phyloP scores from a whole-genome alignment of 306 rosid genomes.

The Castanea sativa region DNA sequence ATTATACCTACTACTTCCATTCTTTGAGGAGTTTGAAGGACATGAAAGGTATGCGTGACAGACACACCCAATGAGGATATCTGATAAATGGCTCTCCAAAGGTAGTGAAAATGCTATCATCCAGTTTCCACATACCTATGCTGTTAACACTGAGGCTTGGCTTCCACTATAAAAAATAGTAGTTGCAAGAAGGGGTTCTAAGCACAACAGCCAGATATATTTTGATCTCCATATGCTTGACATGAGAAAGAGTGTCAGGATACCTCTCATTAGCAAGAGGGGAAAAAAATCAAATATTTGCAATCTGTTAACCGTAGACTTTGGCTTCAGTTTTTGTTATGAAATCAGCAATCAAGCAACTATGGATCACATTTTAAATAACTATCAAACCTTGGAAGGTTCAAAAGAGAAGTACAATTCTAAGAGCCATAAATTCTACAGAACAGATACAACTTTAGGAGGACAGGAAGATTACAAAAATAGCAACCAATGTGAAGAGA shows the following conservation, averaged over 20 bases:
- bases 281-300: neutral
- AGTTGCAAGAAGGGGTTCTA: neutral
- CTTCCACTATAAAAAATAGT: too few species aligned
- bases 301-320: neutral
- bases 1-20: neutral
- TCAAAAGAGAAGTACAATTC: neutral
- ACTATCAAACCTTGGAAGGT: neutral
- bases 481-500: neutral
- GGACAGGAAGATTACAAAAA: neutral
- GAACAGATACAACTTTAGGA: neutral
- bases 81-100: neutral
- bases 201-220: neutral
- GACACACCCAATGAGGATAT: neutral
- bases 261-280: neutral
- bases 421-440: neutral
- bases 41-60: neutral
- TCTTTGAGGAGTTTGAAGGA: neutral
- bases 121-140: neutral
- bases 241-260: neutral
- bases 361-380: neutral
- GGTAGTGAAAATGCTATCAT: neutral
- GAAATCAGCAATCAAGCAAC: neutral
- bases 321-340: neutral
- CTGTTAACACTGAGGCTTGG: too few species aligned
- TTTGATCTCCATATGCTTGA: neutral